Evolutionary conservation across 148 eudicot genomes (phyloP), one percentile per base, ranked within the genome.

Genomic region (Talinum fruticosum): DNA sequence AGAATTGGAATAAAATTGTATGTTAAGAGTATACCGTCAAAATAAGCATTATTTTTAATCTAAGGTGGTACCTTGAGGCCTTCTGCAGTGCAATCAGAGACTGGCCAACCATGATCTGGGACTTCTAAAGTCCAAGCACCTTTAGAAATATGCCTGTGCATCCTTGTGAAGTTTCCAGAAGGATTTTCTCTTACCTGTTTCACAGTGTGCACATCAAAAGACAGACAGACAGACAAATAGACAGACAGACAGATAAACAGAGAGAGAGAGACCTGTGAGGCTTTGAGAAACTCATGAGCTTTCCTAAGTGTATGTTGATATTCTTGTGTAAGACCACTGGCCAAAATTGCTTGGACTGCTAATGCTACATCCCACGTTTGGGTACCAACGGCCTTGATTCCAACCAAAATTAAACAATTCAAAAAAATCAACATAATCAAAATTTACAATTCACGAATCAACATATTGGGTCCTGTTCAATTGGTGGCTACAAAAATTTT

Each of bases 81-180:
- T 82, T 90, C 94, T 6, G 86, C 87, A 1, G 92, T 90, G 83
- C 90, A 89, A 73, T 90, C 92, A 10, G 94, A 90, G 74, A 90
- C 90, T 71, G 84, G 90, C 94, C 89, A 90, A 26, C 94, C 94
- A 67, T 91, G 92, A 74, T 89, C 95, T 81, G 83, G 89, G 41
- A 78, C 83, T 26, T 89, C 85, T 69, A 89, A 91, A 28, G 94
- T 83, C 94, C 94, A 90, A 1, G 87, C 81, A 8, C 94, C 94
- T 82, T 90, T 90, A 16, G 80, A 72, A 53, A 74, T 85, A 74
- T 86, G 89, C 36, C 90, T 82, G 57, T 87, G 86, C 94, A 84
- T 87, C 70, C 81, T 76, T 7, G 6, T 29, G 53, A 53, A 86
- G 73, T 90, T 79, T 32, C 89, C 94, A 3, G 88, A 73, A 19